Evolutionary conservation across 108 stramenopile genomes (phyloP).

Genomic region (Seminavis robusta): DNA sequence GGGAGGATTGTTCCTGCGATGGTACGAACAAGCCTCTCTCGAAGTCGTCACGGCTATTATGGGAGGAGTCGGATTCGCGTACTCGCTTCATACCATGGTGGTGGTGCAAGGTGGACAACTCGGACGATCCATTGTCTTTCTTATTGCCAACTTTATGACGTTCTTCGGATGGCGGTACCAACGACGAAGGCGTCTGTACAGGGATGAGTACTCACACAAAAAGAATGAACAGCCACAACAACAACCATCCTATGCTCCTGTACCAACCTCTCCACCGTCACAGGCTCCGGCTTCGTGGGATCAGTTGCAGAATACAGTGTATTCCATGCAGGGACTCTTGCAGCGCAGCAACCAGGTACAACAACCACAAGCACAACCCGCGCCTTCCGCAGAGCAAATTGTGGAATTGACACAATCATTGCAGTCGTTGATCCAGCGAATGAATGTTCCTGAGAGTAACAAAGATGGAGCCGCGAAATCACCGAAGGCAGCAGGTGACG

Average conservation of each 20-base stretch:
- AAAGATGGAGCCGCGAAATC: no score
- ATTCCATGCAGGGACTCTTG: no score
- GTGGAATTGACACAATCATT: background rate
- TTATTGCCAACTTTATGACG: background rate
- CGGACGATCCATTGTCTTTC: background rate
- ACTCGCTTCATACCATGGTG: background rate
- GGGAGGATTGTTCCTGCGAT: background rate
- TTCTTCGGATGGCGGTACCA: background rate
- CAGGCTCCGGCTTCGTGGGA: background rate
- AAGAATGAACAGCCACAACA: background rate
- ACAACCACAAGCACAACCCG: no score
- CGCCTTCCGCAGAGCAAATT: constrained; percentile 2
- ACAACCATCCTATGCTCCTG: background rate
- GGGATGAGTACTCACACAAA: background rate
- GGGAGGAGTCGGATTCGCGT: background rate
- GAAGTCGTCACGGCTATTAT: background rate
- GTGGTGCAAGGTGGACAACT: background rate
- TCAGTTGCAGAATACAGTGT: no score
- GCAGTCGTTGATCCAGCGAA: background rate
- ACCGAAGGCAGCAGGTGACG: no score
- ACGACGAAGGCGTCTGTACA: background rate
- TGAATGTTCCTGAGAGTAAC: background rate
- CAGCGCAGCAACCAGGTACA: no score
- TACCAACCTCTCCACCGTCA: background rate
- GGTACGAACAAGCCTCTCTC: background rate